phyloP scores from a whole-genome alignment of 1,284 basidiomycete genomes.

The Leccinum solheimii region DNA sequence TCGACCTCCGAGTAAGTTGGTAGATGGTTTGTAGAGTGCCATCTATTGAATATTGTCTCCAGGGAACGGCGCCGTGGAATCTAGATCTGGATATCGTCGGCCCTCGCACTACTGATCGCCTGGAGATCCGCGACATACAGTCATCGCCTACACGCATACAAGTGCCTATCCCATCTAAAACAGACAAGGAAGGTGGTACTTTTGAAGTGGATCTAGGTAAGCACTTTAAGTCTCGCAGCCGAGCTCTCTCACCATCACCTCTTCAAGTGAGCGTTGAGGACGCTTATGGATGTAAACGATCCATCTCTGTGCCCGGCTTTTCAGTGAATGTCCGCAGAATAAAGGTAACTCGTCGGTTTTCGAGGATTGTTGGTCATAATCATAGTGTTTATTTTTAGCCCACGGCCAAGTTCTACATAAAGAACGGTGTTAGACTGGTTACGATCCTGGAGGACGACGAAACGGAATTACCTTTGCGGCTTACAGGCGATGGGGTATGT shows the following conservation, averaged over 20 bases:
- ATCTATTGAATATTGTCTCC: not conserved
- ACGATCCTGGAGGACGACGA: constrained; percentile 78
- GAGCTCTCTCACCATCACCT: not conserved
- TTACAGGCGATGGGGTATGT: constrained; percentile 85
- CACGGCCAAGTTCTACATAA: constrained; percentile 82
- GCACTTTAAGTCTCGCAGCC: constrained; percentile 18
- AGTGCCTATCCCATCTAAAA: constrained; percentile 64
- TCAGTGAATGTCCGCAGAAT: constrained; percentile 88
- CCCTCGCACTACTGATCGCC: constrained; percentile 58
- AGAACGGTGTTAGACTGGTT: constrained; percentile 52
- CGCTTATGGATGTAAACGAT: constrained; percentile 82
- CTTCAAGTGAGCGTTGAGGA: constrained; percentile 80
- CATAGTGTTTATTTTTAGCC: constrained; percentile 49
- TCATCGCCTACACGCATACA: constrained; percentile 56
- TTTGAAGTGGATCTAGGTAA: constrained; percentile 81
- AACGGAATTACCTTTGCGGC: constrained; percentile 72
- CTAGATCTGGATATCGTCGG: constrained; percentile 79
- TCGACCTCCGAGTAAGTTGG: constrained; percentile 68
- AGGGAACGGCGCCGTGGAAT: constrained; percentile 90
- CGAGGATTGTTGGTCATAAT: not conserved
- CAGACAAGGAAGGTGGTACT: constrained; percentile 71
- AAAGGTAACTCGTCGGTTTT: constrained; percentile 50
- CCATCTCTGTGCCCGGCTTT: constrained; percentile 76
- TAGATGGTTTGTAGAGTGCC: not conserved
- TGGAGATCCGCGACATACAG: constrained; percentile 60